These are phyloP conservation scores for Cercospora beticola DNA, from an alignment of 2,329 filamentous ascomycete species.

Conservation along the genomic window DNA sequence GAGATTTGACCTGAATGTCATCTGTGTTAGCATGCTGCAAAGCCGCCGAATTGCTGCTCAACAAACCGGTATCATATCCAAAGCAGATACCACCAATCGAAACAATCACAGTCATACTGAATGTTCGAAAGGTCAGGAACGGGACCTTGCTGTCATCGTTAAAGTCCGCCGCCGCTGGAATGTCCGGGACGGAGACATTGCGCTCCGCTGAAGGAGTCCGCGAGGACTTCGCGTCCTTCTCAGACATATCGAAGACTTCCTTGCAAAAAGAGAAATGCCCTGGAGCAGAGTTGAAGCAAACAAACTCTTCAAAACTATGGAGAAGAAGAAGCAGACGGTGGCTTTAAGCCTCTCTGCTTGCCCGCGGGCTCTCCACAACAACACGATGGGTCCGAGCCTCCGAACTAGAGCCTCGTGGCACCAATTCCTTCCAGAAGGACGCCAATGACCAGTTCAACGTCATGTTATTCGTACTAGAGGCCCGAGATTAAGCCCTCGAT, in stretches of 20 bases:
- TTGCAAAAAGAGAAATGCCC: neutral
- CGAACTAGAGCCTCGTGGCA: neutral
- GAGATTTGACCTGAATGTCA: conserved; percentile 59
- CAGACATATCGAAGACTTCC: neutral
- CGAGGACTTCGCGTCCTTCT: conserved; percentile 11
- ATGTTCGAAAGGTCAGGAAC: conserved; percentile 26
- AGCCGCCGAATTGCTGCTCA: neutral
- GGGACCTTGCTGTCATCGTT: conserved; percentile 21
- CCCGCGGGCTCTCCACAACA: conserved; percentile 5
- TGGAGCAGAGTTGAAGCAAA: neutral
- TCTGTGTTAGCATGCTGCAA: neutral
- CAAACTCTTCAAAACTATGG: neutral
- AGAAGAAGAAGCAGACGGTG: neutral
- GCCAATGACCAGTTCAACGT: neutral
- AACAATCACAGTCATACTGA: conserved; percentile 35
- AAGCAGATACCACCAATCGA: conserved; percentile 38
- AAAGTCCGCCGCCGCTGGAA: conserved; percentile 17
- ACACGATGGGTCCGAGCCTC: neutral
- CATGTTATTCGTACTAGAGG: neutral
- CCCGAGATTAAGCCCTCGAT: neutral
- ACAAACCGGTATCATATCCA: conserved; percentile 32
- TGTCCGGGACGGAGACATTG: conserved; percentile 2
- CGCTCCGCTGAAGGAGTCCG: conserved; percentile 7
- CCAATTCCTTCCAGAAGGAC: neutral
- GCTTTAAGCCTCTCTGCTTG: neutral